Evolutionary conservation across 805 yeast genomes (phyloP), one percentile per base, ranked within the genome.

Genomic region (Candida alai): DNA sequence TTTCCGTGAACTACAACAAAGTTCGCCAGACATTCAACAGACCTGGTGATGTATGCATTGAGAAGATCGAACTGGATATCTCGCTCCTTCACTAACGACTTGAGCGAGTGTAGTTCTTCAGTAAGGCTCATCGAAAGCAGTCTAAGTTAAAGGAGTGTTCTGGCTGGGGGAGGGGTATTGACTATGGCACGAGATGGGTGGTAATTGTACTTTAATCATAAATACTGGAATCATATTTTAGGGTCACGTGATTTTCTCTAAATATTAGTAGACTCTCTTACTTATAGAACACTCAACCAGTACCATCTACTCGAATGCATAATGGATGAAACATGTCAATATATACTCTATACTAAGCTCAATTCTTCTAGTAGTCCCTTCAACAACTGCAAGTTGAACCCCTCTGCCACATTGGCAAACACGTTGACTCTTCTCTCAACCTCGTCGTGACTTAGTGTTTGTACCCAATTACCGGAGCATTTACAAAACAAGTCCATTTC

Each of bases 401-500:
- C 70, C 10, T 61, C 60, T 1, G 90, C 76, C 10, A 87, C 78
- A 38, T 74, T 78, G 15, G 61, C 61, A 52, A 72, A 85, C 0
- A 77, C 68, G 5, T 51, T 54, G 3, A 80, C 48, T 33, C 67
- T 65, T 32, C 61, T 60, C 12, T 64, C 56, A 6, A 87, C 50
- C 0, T 67, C 72, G 4, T 51, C 58, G 31, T 63, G 61, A 4
- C 65, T 51, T 14, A 78, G 54, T 0, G 84, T 76, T 30, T 76
- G 80, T 4, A 57, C 64, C 96, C 95, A 88, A 11, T 60, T 54
- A 6, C 99, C 99, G 0, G 98, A 90, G 54, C 98, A 93, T 14
- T 74, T 60, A 58, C 98, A 94, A 54, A 78, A 78, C 19, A 67
- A 67, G 20, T 87, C 73, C 73, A 93, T 68, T 42, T 81, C 80